Percentiles rank a stretch among this genome's conserved stretches.
Evolutionary conservation across 1,284 basidiomycete genomes (phyloP).

Genomic region (Moesziomyces globuligerus): DNA sequence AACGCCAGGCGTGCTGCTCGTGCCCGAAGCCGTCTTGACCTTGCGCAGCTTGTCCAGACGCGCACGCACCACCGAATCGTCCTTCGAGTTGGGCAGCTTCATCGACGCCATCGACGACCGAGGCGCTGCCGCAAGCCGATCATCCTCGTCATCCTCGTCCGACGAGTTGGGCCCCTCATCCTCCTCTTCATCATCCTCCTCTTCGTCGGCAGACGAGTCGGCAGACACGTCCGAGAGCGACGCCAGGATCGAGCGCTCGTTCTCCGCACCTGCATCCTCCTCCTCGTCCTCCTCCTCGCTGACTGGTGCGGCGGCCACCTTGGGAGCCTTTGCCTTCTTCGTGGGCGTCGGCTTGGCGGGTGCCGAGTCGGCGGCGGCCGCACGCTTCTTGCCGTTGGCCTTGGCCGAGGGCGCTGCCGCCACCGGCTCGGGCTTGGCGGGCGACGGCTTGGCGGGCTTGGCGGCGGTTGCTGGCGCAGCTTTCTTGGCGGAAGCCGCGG

Average conservation of each 20-base stretch:
- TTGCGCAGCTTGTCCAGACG: slow-evolving; percentile 56
- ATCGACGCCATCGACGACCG: slow-evolving; percentile 31
- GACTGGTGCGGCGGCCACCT: neutral
- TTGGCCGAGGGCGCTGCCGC: slow-evolving; percentile 13
- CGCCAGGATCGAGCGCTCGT: slow-evolving; percentile 36
- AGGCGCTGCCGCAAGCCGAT: slow-evolving; percentile 25
- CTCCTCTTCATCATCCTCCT: slow-evolving; percentile 19
- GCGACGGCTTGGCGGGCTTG: slow-evolving; percentile 1
- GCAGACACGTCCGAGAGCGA: slow-evolving; percentile 43
- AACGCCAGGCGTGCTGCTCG: slow-evolving; percentile 74
- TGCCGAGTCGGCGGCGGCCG: slow-evolving; percentile 9
- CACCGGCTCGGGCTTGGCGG: neutral
- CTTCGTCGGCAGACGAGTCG: slow-evolving; percentile 27
- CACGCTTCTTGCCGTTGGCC: slow-evolving; percentile 32
- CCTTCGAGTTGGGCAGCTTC: slow-evolving; percentile 63
- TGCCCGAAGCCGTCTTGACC: slow-evolving; percentile 24
- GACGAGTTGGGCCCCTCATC: slow-evolving; percentile 48
- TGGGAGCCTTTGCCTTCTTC: slow-evolving; percentile 16
- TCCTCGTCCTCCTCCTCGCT: slow-evolving; percentile 11
- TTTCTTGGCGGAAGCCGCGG: slow-evolving; percentile 1
- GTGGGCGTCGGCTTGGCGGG: slow-evolving; percentile 16
- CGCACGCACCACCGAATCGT: slow-evolving; percentile 55
- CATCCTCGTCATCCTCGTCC: slow-evolving; percentile 60
- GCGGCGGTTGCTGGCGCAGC: neutral
- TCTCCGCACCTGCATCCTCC: slow-evolving; percentile 21